Percentiles rank a stretch among this genome's conserved stretches.
phyloP scores from a whole-genome alignment of 2,329 filamentous ascomycete genomes.

The Aspergillus thermomutatus region DNA sequence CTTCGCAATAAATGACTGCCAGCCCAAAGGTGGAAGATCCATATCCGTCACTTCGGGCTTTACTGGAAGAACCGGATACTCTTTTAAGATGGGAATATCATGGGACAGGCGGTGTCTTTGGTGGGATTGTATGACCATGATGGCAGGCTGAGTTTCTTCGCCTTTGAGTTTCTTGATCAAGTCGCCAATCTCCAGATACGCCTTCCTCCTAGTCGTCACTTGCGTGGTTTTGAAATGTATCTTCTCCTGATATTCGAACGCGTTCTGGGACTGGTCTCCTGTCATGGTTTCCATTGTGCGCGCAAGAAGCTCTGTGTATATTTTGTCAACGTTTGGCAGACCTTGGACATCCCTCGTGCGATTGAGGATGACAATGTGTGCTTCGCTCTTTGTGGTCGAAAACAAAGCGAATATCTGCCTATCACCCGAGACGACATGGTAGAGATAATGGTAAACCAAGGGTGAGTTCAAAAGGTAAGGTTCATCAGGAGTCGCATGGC shows the following conservation, averaged over 20 bases:
- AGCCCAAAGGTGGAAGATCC: constrained; percentile 84
- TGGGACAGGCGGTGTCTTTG: constrained; percentile 77
- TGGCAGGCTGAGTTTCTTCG: constrained; percentile 73
- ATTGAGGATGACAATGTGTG: constrained; percentile 84
- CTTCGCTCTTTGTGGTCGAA: constrained; percentile 74
- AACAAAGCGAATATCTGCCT: constrained; percentile 92
- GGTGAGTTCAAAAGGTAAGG: constrained; percentile 73
- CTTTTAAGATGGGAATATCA: constrained; percentile 77
- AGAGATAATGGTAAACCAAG: constrained; percentile 84
- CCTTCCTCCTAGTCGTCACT: constrained; percentile 85
- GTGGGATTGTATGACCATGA: constrained; percentile 88
- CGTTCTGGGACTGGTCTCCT: constrained; percentile 71
- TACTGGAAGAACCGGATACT: constrained; percentile 78
- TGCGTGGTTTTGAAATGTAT: constrained; percentile 82
- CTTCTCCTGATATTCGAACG: constrained; percentile 82
- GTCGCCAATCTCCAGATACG: constrained; percentile 82
- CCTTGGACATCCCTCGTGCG: constrained; percentile 77
- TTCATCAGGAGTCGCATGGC: constrained; percentile 62
- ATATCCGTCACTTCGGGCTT: constrained; percentile 80
- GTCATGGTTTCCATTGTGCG: constrained; percentile 62
- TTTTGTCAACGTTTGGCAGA: constrained; percentile 82
- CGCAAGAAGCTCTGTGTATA: constrained; percentile 75
- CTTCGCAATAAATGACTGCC: constrained; percentile 86
- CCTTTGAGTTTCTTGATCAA: constrained; percentile 84
- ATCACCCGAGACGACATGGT: constrained; percentile 87